phyloP scores from a whole-genome alignment of 148 eudicot genomes.

The Cornus florida region DNA sequence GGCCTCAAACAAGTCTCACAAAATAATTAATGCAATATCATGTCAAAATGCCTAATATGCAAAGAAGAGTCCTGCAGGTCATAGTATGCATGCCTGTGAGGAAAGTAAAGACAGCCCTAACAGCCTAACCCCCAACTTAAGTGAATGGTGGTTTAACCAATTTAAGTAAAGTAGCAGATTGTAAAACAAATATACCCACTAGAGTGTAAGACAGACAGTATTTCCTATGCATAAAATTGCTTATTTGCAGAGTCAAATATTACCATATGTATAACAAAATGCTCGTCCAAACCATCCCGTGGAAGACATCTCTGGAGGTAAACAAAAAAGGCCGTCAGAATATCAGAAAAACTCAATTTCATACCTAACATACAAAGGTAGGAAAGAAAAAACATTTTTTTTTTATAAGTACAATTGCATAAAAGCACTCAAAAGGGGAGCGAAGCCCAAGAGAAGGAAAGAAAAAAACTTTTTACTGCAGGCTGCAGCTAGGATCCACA shows the following conservation, averaged over 20 bases:
- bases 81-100: background rate
- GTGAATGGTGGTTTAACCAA: background rate
- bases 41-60: no score
- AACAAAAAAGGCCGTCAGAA: slow-evolving; percentile 19
- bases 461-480: background rate
- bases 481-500: slow-evolving; percentile 4
- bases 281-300: slow-evolving; percentile 85
- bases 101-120: background rate
- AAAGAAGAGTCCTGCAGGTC: background rate
- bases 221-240: background rate
- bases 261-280: slow-evolving; percentile 90
- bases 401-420: no score
- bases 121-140: background rate
- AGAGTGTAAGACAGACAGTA: background rate
- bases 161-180: background rate
- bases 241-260: slow-evolving; percentile 6
- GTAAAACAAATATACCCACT: background rate
- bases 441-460: background rate
- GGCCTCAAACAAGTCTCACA: no score
- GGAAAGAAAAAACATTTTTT: background rate
- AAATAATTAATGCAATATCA: no score
- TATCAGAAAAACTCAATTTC: no score
- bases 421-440: no score
- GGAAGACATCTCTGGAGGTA: slow-evolving; percentile 88
- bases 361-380: background rate